phyloP scores from a whole-genome alignment of 2,329 filamentous ascomycete species.

The Verticillium alfalfae region DNA sequence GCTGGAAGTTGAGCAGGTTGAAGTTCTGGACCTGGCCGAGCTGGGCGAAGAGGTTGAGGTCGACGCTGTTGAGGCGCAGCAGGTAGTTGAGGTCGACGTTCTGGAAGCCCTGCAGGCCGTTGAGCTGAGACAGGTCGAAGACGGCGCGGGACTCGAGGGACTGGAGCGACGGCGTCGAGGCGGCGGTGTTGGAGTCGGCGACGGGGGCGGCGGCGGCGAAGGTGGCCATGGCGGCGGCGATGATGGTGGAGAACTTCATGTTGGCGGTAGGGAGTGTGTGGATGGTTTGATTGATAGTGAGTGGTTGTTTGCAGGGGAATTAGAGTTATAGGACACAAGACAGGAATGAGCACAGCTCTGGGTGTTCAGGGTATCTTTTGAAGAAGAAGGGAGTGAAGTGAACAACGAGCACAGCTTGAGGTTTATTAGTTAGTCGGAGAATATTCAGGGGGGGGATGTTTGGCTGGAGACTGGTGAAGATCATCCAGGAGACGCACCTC shows the following conservation, averaged over 20 bases:
- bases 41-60: constrained; percentile 34
- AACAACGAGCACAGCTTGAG: constrained; percentile 43
- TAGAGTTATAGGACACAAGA: constrained; percentile 10
- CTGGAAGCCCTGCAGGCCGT: constrained; percentile 32
- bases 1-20: constrained; percentile 35
- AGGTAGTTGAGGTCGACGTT: constrained; percentile 37
- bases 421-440: constrained; percentile 14
- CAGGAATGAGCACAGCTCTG: constrained; percentile 39
- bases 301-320: constrained; percentile 18
- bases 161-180: constrained; percentile 14
- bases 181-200: constrained; percentile 20
- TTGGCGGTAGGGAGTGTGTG: constrained; percentile 24
- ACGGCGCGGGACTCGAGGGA: constrained; percentile 27
- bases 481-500: constrained; percentile 28
- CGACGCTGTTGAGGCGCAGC: constrained; percentile 38
- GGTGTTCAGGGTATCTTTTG: constrained; percentile 28
- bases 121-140: constrained; percentile 33
- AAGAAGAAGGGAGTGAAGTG: constrained; percentile 31
- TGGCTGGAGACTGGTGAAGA: not conserved
- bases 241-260: constrained; percentile 43
- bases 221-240: constrained; percentile 35
- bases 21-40: constrained; percentile 26
- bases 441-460: not conserved
- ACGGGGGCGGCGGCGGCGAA: constrained; percentile 29
- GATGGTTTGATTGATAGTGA: constrained; percentile 16